Conservation (phyloP, 2,329 filamentous ascomycete genomes). For the Arthrobotrys pseudoclavata region DNA sequence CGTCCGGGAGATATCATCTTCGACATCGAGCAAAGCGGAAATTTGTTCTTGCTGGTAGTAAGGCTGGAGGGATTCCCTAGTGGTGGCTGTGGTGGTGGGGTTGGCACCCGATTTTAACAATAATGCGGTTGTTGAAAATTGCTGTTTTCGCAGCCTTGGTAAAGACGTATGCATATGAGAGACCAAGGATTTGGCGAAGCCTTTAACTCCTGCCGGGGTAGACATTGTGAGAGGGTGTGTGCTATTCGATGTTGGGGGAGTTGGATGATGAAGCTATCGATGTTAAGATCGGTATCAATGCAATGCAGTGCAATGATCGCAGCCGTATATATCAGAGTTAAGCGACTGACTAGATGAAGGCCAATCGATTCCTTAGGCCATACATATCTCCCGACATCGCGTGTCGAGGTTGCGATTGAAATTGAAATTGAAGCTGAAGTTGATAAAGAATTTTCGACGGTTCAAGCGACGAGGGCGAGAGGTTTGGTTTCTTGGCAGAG, state of each 20-base stretch:
- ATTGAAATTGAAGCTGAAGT: not conserved
- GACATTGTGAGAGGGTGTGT: constrained; percentile 4
- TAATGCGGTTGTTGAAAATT: not conserved
- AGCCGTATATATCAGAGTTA: not conserved
- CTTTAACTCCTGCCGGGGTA: not conserved
- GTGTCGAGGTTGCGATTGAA: not conserved
- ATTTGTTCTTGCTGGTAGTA: constrained; percentile 53
- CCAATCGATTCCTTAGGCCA: not conserved
- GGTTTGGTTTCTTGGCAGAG: constrained; percentile 21
- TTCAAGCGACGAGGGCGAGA: constrained; percentile 9
- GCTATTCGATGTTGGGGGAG: not conserved
- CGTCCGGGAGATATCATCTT: constrained; percentile 24
- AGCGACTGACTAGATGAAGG: not conserved
- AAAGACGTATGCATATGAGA: not conserved
- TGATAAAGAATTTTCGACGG: constrained; percentile 10
- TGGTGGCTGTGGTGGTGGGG: not conserved
- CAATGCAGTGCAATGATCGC: not conserved
- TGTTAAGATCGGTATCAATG: not conserved
- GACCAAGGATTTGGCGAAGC: not conserved
- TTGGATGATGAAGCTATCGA: not conserved
- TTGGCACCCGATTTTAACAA: not conserved
- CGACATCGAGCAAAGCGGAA: constrained; percentile 38
- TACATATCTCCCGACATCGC: not conserved
- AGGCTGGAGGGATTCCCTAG: constrained; percentile 6
- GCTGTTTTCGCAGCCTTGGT: not conserved